Evolutionary conservation across 108 stramenopile genomes (phyloP), one percentile per base, ranked within the genome.

Genomic region (Fistulifera solaris): DNA sequence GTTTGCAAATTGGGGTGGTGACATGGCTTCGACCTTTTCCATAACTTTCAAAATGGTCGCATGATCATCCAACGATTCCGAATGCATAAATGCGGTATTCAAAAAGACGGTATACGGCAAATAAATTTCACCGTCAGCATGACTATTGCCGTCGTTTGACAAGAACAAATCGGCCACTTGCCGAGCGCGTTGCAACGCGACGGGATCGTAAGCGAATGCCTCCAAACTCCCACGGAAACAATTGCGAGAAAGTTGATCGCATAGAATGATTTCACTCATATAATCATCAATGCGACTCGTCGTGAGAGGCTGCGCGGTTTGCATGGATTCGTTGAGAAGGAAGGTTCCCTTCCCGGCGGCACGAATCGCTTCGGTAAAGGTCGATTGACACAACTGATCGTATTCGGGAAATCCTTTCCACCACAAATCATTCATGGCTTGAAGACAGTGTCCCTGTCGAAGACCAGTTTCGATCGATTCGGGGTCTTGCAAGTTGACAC

Each of bases 241-340:
- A 60, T 81, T 81, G 19, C 86, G 74, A 2, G 77, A 65, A 17
- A 87, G 58, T 55, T 87, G 86, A 72, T 83, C 86, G 24, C 72
- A 70, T 2, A 81, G 54, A 23, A 87, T 63, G 21, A 87, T 54
- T 40, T 71, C 66, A 21, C 73, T 70, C n/a, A 87, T n/a, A 6
- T 19, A 45, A 3, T 78, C 78, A 42, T 74, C 57, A 1, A 75
- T 65, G 21, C 77, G 72, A 78, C 2, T 3, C 16, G 58, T 52
- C 31, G 28, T 40, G 10, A 40, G 54, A 4, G 1, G 4, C 54
- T 16, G 6, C 16, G 10, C 26, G n/a, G n/a, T n/a, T n/a, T n/a
- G n/a, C n/a, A n/a, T n/a, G n/a, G n/a, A n/a, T 35, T 35, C 31
- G 3, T 35, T 8, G 3, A 6, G 31, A 3, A 35, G 31, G 8